Conservation (phyloP, 2,329 filamentous ascomycete genomes). For the Diaporthe ampelina region DNA sequence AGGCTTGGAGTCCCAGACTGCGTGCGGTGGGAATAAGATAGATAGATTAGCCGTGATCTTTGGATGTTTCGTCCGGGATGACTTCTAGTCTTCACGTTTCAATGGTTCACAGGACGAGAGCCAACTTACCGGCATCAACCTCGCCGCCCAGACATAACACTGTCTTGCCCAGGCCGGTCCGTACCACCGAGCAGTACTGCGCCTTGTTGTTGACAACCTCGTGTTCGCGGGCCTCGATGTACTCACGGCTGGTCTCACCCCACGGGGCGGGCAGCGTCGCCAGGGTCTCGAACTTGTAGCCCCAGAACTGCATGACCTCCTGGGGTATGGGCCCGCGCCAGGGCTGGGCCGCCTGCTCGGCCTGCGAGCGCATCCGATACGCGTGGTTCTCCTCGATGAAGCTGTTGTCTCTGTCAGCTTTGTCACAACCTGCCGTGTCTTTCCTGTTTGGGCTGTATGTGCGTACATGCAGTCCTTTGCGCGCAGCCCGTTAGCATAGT, state of each 20-base stretch:
- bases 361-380: constrained; percentile 75
- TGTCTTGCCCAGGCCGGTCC: constrained; percentile 84
- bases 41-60: background rate
- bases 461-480: constrained; percentile 68
- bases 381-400: constrained; percentile 94
- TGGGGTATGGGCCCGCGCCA: constrained; percentile 65
- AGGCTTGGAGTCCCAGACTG: constrained; percentile 89
- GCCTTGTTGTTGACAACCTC: constrained; percentile 87
- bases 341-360: constrained; percentile 67
- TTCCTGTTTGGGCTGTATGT: background rate
- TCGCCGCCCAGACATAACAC: constrained; percentile 89
- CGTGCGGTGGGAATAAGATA: constrained; percentile 20
- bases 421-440: background rate
- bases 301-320: constrained; percentile 94
- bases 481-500: constrained; percentile 38
- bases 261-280: constrained; percentile 82
- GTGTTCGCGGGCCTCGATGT: constrained; percentile 82
- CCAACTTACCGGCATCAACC: constrained; percentile 82
- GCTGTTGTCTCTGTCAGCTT: constrained; percentile 58
- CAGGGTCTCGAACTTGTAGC: constrained; percentile 96
- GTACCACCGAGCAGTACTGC: constrained; percentile 95
- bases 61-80: background rate
- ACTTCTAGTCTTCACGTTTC: constrained; percentile 5
- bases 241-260: constrained; percentile 78
- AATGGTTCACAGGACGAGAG: background rate